Base-by-base conservation (phyloP, 768 basidiomycete species). In the Boletus sp. region DNA sequence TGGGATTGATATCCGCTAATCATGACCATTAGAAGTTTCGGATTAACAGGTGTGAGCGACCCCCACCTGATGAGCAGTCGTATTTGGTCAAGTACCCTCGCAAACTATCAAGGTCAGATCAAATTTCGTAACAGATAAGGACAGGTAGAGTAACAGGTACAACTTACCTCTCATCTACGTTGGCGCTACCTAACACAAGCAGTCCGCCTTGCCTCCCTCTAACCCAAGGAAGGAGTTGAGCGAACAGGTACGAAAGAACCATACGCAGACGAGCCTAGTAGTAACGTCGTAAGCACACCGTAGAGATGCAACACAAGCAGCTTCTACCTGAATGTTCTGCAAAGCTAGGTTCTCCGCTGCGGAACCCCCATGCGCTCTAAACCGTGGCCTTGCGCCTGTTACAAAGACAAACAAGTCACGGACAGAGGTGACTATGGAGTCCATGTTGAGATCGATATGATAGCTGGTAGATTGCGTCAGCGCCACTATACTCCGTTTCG, bases 41-140 rank as follows among this genome's bases (percentile, higher is more conserved):
- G 14, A 5, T 1, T 11, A 14, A 11, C 15, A 13, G 1, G 19
- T 14, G 0, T 14, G 35, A 37, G 11, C 8, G 41, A 8, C 15
- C 61, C 75, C 39, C 58, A 87, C 90, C 88, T 7, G 90, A 92
- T 5, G 91, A 96, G 64, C 88, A 98, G 69, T 99, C 97, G 68
- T 98, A 98, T 74, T 99, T 98, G 1, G 97, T 99, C 55, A 97
- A 75, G 70, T 98, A 99, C 7, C 97, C 97, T 49, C 97, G 84
- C 53, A 98, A 79, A 75, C 95, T 95, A 48, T 41, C 42, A 42
- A 41, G 10, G 4, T 43, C 21, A 34, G 42, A 47, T 50, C 41
- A n/a, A 17, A 35, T 19, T 7, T 17, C 19, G 30, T 49, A 21
- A 9, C 4, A 23, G 25, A 37, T 6, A 7, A 37, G 21, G 5